Conservation (phyloP, 163 green algal species). For the Volvox carteri region DNA sequence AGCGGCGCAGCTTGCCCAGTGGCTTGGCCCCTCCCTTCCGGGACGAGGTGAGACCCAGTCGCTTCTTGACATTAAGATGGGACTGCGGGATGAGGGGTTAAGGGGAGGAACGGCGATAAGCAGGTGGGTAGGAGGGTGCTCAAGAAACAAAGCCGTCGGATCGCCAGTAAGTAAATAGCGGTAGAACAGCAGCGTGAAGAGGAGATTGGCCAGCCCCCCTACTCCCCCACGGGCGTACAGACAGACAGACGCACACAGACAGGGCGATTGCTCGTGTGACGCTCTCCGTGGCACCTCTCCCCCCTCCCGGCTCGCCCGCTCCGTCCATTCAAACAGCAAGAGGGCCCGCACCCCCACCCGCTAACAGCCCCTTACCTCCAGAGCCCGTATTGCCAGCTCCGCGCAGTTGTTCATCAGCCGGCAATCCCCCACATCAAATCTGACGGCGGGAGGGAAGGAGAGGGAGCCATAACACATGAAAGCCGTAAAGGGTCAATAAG, state of each 20-base stretch:
- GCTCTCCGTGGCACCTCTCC: too few relatives aligned
- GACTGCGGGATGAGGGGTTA: neutral
- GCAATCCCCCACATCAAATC: slow-evolving; percentile 63
- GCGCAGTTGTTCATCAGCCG: slow-evolving; percentile 66
- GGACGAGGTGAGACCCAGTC: slow-evolving; percentile 11
- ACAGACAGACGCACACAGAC: too few relatives aligned
- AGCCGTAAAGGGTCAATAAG: neutral
- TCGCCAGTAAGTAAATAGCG: too few relatives aligned
- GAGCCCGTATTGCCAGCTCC: slow-evolving; percentile 60
- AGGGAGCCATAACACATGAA: neutral
- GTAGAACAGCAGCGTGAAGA: too few relatives aligned
- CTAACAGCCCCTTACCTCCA: slow-evolving; percentile 44
- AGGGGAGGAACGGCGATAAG: neutral
- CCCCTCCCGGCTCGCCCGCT: too few relatives aligned
- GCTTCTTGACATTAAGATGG: slow-evolving; percentile 7
- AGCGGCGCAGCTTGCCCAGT: neutral
- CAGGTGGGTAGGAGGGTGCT: neutral
- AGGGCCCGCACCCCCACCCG: neutral
- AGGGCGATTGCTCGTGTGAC: too few relatives aligned
- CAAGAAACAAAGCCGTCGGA: too few relatives aligned
- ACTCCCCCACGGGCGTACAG: too few relatives aligned
- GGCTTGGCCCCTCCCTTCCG: neutral
- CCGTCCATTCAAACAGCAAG: neutral
- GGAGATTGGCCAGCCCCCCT: too few relatives aligned
- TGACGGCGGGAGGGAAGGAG: neutral